Conservation (phyloP, 352 stramenopile genomes). For the Albugo candida region DNA sequence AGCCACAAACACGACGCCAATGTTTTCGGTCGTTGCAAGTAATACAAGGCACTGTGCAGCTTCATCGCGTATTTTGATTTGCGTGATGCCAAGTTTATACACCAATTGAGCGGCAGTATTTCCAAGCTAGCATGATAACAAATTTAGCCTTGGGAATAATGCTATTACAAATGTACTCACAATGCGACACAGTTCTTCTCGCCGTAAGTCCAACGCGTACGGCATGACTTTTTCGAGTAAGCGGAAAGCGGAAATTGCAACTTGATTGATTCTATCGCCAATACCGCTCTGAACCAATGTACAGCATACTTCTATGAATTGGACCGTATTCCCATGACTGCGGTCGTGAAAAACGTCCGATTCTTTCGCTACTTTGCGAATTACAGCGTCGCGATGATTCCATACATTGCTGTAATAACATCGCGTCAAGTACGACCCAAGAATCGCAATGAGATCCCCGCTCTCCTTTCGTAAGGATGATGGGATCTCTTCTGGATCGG, state of each 20-base stretch:
- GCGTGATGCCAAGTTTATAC: constrained; percentile 52
- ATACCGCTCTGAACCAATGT: constrained; percentile 51
- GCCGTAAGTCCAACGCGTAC: constrained; percentile 21
- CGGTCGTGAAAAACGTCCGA: constrained; percentile 19
- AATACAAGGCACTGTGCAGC: constrained; percentile 18
- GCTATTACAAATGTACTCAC: constrained; percentile 15
- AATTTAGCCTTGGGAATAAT: too few relatives aligned
- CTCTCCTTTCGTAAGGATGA: constrained; percentile 48
- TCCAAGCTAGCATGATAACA: constrained; percentile 17
- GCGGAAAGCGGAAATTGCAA: constrained; percentile 48
- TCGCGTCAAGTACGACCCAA: constrained; percentile 53
- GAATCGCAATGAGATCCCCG: constrained; percentile 49
- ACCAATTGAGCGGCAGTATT: constrained; percentile 64
- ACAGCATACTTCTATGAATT: constrained; percentile 36
- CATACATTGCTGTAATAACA: constrained; percentile 78
- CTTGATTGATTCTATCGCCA: constrained; percentile 51
- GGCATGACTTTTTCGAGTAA: constrained; percentile 38
- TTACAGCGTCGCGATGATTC: constrained; percentile 69
- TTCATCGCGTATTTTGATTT: constrained; percentile 57
- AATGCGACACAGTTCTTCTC: constrained; percentile 44
- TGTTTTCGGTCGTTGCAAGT: constrained; percentile 35
- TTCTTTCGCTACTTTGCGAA: constrained; percentile 66
- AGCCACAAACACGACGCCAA: constrained; percentile 39
- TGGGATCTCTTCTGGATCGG: constrained; percentile 51
- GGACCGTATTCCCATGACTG: constrained; percentile 16